phyloP scores from a whole-genome alignment of 495 filamentous ascomycete species.

The Bacidia rubella region DNA sequence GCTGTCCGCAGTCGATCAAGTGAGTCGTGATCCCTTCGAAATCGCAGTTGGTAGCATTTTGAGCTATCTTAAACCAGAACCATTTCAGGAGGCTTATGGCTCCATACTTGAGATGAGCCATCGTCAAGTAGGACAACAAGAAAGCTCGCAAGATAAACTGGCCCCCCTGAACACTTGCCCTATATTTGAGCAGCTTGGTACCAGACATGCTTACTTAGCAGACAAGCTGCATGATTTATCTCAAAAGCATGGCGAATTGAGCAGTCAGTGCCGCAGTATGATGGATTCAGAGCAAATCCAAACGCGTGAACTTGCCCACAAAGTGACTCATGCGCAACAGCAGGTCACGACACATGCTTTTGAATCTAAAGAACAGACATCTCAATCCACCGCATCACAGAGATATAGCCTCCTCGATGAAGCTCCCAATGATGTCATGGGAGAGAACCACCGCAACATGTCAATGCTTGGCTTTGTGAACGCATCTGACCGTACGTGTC shows the following conservation, averaged over 20 bases:
- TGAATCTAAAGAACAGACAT: neutral
- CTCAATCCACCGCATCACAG: neutral
- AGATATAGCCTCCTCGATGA: neutral
- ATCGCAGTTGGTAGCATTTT: too few species aligned
- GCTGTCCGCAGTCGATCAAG: too few species aligned
- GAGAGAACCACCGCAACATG: neutral
- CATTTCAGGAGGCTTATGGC: too few species aligned
- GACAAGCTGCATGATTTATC: neutral
- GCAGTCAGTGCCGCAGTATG: neutral
- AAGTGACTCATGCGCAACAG: neutral
- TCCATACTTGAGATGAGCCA: too few species aligned
- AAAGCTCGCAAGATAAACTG: too few species aligned
- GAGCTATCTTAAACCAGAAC: too few species aligned
- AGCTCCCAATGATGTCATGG: neutral
- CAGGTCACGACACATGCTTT: neutral
- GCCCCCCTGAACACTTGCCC: neutral
- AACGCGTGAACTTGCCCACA: neutral
- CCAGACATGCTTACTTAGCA: slow-evolving; percentile 6
- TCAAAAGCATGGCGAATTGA: neutral
- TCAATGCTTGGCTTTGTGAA: too few species aligned
- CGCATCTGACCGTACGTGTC: too few species aligned
- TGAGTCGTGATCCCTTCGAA: too few species aligned
- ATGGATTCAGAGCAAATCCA: slow-evolving; percentile 3
- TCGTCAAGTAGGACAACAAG: too few species aligned
- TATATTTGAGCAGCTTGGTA: neutral